These are phyloP conservation scores for Lactifluus echinatus DNA, from an alignment of 768 basidiomycete genomes.

Conservation along the genomic window DNA sequence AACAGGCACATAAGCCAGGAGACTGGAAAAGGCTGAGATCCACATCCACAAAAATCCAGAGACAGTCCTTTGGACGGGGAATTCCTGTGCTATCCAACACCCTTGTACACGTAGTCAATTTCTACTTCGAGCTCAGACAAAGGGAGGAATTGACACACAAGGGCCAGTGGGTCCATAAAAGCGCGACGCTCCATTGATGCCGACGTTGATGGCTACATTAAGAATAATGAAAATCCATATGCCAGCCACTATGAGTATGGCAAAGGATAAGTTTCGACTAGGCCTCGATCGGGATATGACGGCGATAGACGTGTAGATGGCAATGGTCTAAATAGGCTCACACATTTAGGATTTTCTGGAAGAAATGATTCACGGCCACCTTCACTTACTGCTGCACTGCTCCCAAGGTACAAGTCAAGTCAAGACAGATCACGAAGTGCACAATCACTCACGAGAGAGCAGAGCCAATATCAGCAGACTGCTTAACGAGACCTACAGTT, in stretches of 20 bases:
- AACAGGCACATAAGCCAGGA: slow-evolving; percentile 38
- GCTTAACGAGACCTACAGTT: slow-evolving; percentile 15
- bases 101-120: slow-evolving; percentile 27
- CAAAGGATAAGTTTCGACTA: slow-evolving; percentile 26
- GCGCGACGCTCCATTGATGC: slow-evolving; percentile 27
- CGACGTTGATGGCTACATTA: slow-evolving; percentile 33
- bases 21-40: slow-evolving; percentile 35
- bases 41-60: slow-evolving; percentile 50
- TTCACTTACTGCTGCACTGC: slow-evolving; percentile 11
- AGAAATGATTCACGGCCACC: neutral
- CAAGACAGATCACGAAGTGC: neutral
- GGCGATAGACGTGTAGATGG: slow-evolving; percentile 33
- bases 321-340: slow-evolving; percentile 28
- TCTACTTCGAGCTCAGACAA: neutral
- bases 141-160: slow-evolving; percentile 26
- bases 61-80: slow-evolving; percentile 32
- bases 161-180: slow-evolving; percentile 36
- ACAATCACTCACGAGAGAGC: slow-evolving; percentile 4
- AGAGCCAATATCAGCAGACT: slow-evolving; percentile 17
- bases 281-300: slow-evolving; percentile 30
- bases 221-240: slow-evolving; percentile 37
- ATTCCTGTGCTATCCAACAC: slow-evolving; percentile 42
- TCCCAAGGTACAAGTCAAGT: neutral
- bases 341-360: neutral
- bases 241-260: slow-evolving; percentile 26